Evolutionary conservation across 1,139 yeast genomes (phyloP), one percentile per base, ranked within the genome.

Genomic region (Taphrina deformans): DNA sequence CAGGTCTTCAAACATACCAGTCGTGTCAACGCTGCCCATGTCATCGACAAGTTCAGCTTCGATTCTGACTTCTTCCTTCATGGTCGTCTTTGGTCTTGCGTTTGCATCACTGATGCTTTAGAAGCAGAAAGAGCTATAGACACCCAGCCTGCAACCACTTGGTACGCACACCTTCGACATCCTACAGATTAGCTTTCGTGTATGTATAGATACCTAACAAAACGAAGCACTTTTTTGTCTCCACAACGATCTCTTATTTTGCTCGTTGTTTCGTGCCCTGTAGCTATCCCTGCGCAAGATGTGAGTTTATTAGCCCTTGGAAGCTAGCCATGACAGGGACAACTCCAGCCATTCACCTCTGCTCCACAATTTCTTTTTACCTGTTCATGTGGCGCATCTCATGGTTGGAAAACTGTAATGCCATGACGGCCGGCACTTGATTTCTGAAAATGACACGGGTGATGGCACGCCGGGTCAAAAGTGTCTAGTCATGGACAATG

Each of bases 401-500:
- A n/a, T n/a, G n/a, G n/a, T n/a, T n/a, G n/a, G n/a, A n/a, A n/a
- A n/a, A n/a, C n/a, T n/a, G n/a, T n/a, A n/a, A n/a, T n/a, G n/a
- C n/a, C n/a, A n/a, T n/a, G n/a, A n/a, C n/a, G n/a, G n/a, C n/a
- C n/a, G n/a, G n/a, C n/a, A n/a, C n/a, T n/a, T n/a, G n/a, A n/a
- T n/a, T n/a, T n/a, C n/a, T n/a, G n/a, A n/a, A n/a, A n/a, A n/a
- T n/a, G n/a, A n/a, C n/a, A n/a, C n/a, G n/a, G n/a, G n/a, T n/a
- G n/a, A n/a, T n/a, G n/a, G n/a, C n/a, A n/a, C n/a, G 16, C 41
- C 41, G 6, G 41, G 18, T 38, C 16, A n/a, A n/a, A n/a, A n/a
- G n/a, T n/a, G n/a, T n/a, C n/a, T n/a, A 10, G n/a, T n/a, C 33
- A 48, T 48, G 52, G 55, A 51, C 18, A 23, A 29, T 31, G 44